Evolutionary conservation across 805 yeast genomes (phyloP).

Genomic region (Dipodascus geniculatus): DNA sequence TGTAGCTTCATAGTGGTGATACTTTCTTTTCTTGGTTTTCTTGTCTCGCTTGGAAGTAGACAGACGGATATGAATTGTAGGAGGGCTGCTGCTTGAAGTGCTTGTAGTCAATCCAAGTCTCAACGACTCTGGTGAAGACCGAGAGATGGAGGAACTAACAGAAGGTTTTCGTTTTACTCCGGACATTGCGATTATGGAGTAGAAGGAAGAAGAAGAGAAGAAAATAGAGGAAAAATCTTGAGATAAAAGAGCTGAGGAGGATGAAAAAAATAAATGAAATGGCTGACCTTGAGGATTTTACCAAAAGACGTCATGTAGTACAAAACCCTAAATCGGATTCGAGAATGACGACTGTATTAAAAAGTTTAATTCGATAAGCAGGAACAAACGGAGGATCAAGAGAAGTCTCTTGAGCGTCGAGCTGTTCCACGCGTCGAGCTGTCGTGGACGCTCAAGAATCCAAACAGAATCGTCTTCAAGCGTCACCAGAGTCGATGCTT

Average conservation of each 20-base stretch:
- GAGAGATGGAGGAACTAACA: not conserved
- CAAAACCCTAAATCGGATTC: not conserved
- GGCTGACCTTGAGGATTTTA: not conserved
- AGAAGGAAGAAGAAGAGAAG: not conserved
- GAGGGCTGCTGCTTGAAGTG: not conserved
- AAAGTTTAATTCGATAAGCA: not conserved
- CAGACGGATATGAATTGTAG: not conserved
- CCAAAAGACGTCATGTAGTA: not conserved
- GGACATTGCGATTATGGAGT: too few relatives aligned
- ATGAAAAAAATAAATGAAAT: not conserved
- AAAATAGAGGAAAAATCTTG: not conserved
- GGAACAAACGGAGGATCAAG: too few relatives aligned
- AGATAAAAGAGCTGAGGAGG: not conserved
- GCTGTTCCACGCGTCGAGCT: too few relatives aligned
- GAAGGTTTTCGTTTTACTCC: not conserved
- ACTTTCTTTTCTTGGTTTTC: not conserved
- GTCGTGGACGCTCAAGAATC: too few relatives aligned
- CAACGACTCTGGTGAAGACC: not conserved
- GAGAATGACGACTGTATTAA: not conserved
- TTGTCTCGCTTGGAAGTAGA: not conserved
- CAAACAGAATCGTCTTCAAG: too few relatives aligned
- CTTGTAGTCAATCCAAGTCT: not conserved
- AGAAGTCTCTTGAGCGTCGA: too few relatives aligned
- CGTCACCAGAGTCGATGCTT: too few relatives aligned
- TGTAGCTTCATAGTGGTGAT: not conserved